Conservation (phyloP, 2,329 filamentous ascomycete species). For the Aureobasidium mangrovei region DNA sequence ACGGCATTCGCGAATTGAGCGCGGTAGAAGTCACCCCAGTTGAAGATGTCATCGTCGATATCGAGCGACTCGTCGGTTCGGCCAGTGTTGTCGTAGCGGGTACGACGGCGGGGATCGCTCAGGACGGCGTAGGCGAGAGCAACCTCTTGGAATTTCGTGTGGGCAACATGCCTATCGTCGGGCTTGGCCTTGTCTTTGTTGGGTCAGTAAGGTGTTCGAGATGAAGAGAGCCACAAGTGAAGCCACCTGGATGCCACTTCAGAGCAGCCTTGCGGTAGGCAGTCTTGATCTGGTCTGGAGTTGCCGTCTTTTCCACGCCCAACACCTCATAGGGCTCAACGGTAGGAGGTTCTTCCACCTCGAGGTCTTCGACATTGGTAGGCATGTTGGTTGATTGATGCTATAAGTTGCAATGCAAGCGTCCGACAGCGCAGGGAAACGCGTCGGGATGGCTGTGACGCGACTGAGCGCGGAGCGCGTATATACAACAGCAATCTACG, state of each 20-base stretch:
- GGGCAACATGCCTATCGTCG: slow-evolving; percentile 60
- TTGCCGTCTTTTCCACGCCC: slow-evolving; percentile 59
- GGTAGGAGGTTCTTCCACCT: slow-evolving; percentile 54
- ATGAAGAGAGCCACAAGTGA: neutral
- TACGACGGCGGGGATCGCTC: slow-evolving; percentile 69
- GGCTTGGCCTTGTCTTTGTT: slow-evolving; percentile 60
- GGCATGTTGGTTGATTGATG: slow-evolving; percentile 14
- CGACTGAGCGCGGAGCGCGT: no score
- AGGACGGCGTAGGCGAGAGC: slow-evolving; percentile 92
- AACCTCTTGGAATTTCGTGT: slow-evolving; percentile 77
- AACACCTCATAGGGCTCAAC: slow-evolving; percentile 74
- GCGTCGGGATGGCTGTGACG: no score
- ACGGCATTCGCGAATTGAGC: slow-evolving; percentile 73
- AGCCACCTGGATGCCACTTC: slow-evolving; percentile 56
- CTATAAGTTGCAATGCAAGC: neutral
- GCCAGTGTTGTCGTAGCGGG: slow-evolving; percentile 82
- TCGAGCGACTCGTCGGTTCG: slow-evolving; percentile 70
- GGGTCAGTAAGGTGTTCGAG: neutral
- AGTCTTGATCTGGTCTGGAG: slow-evolving; percentile 73
- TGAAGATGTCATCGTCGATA: slow-evolving; percentile 64
- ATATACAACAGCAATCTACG: no score
- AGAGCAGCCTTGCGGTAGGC: slow-evolving; percentile 88
- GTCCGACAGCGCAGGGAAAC: no score
- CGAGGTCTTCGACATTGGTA: slow-evolving; percentile 38
- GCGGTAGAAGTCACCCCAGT: slow-evolving; percentile 85